phyloP scores from a whole-genome alignment of 2,329 filamentous ascomycete genomes.

The Lizonia empirigonia region DNA sequence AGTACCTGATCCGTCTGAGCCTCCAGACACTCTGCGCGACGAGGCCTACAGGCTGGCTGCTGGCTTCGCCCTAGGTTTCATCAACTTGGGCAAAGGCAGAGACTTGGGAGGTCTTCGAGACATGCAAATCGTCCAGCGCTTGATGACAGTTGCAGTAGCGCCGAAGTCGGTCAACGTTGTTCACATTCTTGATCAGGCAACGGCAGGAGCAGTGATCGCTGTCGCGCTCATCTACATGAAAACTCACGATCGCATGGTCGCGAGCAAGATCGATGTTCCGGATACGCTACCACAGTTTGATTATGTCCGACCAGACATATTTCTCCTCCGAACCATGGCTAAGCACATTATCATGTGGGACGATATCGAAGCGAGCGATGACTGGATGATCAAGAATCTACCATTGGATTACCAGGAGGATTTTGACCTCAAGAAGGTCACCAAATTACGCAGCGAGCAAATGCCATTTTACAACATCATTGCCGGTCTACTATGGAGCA shows the following conservation, averaged over 20 bases:
- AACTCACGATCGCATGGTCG: conserved; percentile 83
- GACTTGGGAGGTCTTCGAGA: conserved; percentile 89
- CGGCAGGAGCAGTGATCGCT: conserved; percentile 89
- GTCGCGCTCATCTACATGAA: conserved; percentile 96
- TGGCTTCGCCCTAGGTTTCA: conserved; percentile 89
- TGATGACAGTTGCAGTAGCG: conserved; percentile 83
- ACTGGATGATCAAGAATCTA: conserved; percentile 78
- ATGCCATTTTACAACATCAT: conserved; percentile 93
- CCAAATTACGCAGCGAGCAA: conserved; percentile 75
- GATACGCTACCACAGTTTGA: conserved; percentile 91
- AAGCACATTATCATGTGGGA: conserved; percentile 95
- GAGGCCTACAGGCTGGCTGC: conserved; percentile 96
- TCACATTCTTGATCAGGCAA: conserved; percentile 90
- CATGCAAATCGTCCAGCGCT: conserved; percentile 88
- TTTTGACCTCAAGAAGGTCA: conserved; percentile 64
- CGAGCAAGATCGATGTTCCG: conserved; percentile 90
- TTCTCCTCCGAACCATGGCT: conserved; percentile 86
- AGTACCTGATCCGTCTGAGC: conserved; percentile 69
- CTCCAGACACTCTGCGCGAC: conserved; percentile 80
- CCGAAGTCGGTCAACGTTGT: conserved; percentile 91
- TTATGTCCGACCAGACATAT: conserved; percentile 90
- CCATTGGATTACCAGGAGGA: conserved; percentile 70
- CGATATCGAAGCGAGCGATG: conserved; percentile 71
- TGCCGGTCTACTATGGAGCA: conserved; percentile 80
- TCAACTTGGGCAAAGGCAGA: conserved; percentile 90